Evolutionary conservation across 2,329 filamentous ascomycete genomes (phyloP), one percentile per base, ranked within the genome.

Genomic region (Xylaria multiplex): DNA sequence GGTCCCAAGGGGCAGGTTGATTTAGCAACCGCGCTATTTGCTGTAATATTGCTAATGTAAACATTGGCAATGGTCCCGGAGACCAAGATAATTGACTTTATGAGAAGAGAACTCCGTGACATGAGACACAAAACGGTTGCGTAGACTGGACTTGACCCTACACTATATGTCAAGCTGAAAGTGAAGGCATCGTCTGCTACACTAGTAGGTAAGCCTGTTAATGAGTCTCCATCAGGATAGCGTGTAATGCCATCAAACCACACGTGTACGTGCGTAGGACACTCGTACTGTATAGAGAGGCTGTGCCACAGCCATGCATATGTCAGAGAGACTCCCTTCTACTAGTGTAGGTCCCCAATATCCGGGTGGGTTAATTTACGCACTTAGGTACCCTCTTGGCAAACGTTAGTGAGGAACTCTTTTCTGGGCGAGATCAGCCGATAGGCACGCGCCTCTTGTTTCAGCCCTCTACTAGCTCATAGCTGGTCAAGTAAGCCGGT

Each of bases 361-460:
- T 62, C 32, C 48, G 59, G 63, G 24, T 62, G 32, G 24, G 48
- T 19, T 42, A 50, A 55, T 59, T 37, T 9, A 37, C 2, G 35
- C 35, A 37, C 35, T 37, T 62, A 57, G 37, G 19, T 32, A 7
- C 27, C 27, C 45, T 16, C 60, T 62, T 62, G 59, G 60, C 55
- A 53, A 50, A 53, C 35, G 53, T 27, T 48, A 32, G 58, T 16
- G 45, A n/a, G n/a, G 43, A 42, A 27, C 24, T 27, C 16, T 16
- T 30, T 48, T 52, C 46, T 11, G 59, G 50, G 14, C 45, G 9
- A 55, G 54, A 59, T 59, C 58, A 67, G 65, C 65, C 62, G 60
- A 66, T 57, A 50, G 55, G 45, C n/a, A 48, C 45, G 35, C 52
- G 11, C 35, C 40, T 52, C 52, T 35, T 52, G 62, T 65, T 67